A percentile compares a stretch with the other conserved stretches of the same genome.
Evolutionary conservation across 140 eudicot species (phyloP).

Genomic region (Anethum foeniculum): DNA sequence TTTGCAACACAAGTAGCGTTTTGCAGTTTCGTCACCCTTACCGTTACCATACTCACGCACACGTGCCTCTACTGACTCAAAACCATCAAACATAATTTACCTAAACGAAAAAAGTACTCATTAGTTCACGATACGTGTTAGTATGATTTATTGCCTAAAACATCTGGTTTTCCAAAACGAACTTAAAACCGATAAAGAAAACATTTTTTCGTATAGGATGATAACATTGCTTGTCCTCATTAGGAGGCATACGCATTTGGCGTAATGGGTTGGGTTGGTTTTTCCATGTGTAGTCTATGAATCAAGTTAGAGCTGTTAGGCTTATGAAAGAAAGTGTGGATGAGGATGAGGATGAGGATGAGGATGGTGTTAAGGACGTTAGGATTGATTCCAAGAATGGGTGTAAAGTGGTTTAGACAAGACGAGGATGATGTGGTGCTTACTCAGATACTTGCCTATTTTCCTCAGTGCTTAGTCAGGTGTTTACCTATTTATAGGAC

Average conservation of each 20-base stretch:
- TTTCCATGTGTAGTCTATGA: not conserved
- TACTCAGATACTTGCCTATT: not conserved
- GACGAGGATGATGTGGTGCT: not conserved
- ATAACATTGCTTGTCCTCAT: not conserved
- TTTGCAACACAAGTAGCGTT: not conserved
- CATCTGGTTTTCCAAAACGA: not conserved
- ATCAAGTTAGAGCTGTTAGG: slow-evolving; percentile 4
- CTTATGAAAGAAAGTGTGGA: not conserved
- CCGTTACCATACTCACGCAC: not conserved
- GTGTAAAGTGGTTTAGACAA: not conserved
- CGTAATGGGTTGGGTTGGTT: not conserved
- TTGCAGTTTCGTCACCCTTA: not conserved
- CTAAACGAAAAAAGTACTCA: not conserved
- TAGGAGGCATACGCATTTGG: not conserved
- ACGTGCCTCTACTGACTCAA: not conserved
- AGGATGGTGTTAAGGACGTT: not conserved
- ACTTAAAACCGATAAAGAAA: not conserved
- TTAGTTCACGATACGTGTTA: not conserved
- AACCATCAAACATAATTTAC: not conserved
- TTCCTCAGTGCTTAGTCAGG: not conserved
- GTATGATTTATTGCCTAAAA: not conserved
- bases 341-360: not conserved
- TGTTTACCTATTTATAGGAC: not conserved
- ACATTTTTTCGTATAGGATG: not conserved
- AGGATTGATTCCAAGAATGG: not conserved